Evolutionary conservation across 345 rosid genomes (phyloP), one percentile per base, ranked within the genome.

Genomic region (Gossypium arboreum): DNA sequence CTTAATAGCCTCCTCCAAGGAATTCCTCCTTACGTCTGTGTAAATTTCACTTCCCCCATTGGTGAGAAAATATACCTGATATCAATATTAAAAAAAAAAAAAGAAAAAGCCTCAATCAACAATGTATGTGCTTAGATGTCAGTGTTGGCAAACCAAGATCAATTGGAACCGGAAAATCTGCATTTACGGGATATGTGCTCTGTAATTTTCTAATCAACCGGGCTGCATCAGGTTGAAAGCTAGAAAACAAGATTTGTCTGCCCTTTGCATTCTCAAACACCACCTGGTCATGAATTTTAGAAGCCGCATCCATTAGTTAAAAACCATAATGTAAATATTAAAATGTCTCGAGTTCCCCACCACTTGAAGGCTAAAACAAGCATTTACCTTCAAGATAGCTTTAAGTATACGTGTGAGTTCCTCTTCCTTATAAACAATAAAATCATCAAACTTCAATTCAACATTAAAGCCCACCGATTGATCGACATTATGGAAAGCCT

Each of bases 151-250:
- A 34, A 34, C 41, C 41, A 34, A 34, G 7, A 34, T 5, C 7
- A 34, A 34, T 34, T 34, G 41, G 41, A 34, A 34, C 41, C 41
- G 7, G 1, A 34, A 34, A 34, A 34, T 34, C 41, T 34, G 41
- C 41, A 34, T 83, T 82, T 82, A 90, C 96, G 7, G 89, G 93
- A 78, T 88, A 83, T 7, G 52, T 44, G 61, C 55, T 75, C 64
- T 91, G 91, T 56, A 89, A 69, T 55, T 79, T 83, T 77, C 87
- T 79, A 17, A 89, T 76, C 15, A 91, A 82, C 57, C 59, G 65
- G 39, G 85, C 89, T 2, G 86, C 93, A 65, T 89, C 96, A 15
- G 96, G 96, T 29, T 91, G 91, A 77, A 91, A 91, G 76, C 89
- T 89, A 3, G 93, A 91, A 79, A 91, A 86, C 17, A 86, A 68